phyloP scores from a whole-genome alignment of 345 rosid species.

The Passiflora organensis region DNA sequence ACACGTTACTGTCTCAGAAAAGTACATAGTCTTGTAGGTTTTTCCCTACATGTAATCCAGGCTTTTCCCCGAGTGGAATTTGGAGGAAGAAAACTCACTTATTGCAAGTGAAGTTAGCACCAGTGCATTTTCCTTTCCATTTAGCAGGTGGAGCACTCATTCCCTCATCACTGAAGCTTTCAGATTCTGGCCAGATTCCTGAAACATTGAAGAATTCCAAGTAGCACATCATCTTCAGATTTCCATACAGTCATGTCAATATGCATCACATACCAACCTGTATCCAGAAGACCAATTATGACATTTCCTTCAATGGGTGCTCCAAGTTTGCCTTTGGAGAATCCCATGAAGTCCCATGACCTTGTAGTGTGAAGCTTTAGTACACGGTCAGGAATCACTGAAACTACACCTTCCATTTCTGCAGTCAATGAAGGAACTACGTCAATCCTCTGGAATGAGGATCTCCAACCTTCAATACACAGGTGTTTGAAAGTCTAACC shows the following conservation, averaged over 20 bases:
- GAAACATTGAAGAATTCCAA: background rate
- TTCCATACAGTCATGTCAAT: background rate
- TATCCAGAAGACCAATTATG: conserved; percentile 23
- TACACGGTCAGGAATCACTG: conserved; percentile 20
- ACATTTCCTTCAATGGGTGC: conserved; percentile 16
- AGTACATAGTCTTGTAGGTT: no score
- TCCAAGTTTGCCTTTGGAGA: conserved; percentile 5
- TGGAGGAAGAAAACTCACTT: conserved; percentile 12
- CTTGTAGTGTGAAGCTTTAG: conserved; percentile 30
- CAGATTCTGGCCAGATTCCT: conserved; percentile 32
- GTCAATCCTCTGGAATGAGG: no score
- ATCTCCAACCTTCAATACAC: no score
- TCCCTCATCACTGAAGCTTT: conserved; percentile 20
- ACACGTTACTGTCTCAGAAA: no score
- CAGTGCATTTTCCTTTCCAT: conserved; percentile 30
- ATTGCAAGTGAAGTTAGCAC: conserved; percentile 31
- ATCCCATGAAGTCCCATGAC: conserved; percentile 28
- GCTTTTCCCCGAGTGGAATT: no score
- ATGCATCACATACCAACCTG: conserved; percentile 10
- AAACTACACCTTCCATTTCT: conserved; percentile 27
- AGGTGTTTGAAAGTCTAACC: conserved; percentile 17
- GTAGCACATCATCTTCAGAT: background rate
- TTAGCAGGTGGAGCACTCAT: conserved; percentile 22
- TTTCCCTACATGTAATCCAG: no score
- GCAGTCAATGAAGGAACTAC: background rate